These are phyloP conservation scores for Cyphellophora europaea DNA, from an alignment of 2,329 filamentous ascomycete genomes.

Conservation along the genomic window DNA sequence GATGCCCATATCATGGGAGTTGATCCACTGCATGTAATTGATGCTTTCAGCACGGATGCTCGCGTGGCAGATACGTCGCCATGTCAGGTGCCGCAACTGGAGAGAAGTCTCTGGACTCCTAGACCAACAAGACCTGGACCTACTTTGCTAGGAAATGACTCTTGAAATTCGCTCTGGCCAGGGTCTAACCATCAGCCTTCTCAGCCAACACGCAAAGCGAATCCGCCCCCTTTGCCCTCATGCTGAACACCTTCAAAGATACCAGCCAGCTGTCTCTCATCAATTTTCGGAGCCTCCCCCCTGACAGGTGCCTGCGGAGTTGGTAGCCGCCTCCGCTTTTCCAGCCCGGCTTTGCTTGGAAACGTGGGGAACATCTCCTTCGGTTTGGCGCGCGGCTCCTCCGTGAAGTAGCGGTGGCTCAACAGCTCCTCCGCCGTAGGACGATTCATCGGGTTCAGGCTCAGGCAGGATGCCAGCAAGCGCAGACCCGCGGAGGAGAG, in stretches of 20 bases:
- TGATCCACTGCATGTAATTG: too few relatives aligned
- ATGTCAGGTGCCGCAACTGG: too few relatives aligned
- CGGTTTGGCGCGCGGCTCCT: slow-evolving; percentile 83
- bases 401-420: slow-evolving; percentile 72
- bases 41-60: too few relatives aligned
- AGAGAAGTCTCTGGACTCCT: too few relatives aligned
- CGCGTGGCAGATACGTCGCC: too few relatives aligned
- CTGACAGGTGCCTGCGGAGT: slow-evolving; percentile 77
- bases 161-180: too few relatives aligned
- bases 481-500: slow-evolving; percentile 65
- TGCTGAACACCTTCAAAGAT: slow-evolving; percentile 50
- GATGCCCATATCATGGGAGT: too few relatives aligned
- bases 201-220: too few relatives aligned
- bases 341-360: slow-evolving; percentile 87
- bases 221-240: too few relatives aligned
- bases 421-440: slow-evolving; percentile 67
- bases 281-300: slow-evolving; percentile 53
- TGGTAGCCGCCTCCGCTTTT: slow-evolving; percentile 61
- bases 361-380: slow-evolving; percentile 95
- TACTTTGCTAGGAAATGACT: too few relatives aligned
- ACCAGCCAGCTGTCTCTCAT: slow-evolving; percentile 53
- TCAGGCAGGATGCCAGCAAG: slow-evolving; percentile 61
- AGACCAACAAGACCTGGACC: too few relatives aligned
- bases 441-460: slow-evolving; percentile 62
- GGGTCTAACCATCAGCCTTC: too few relatives aligned